phyloP scores from a whole-genome alignment of 305 asterid genomes.

The Fraxinus dipetala region DNA sequence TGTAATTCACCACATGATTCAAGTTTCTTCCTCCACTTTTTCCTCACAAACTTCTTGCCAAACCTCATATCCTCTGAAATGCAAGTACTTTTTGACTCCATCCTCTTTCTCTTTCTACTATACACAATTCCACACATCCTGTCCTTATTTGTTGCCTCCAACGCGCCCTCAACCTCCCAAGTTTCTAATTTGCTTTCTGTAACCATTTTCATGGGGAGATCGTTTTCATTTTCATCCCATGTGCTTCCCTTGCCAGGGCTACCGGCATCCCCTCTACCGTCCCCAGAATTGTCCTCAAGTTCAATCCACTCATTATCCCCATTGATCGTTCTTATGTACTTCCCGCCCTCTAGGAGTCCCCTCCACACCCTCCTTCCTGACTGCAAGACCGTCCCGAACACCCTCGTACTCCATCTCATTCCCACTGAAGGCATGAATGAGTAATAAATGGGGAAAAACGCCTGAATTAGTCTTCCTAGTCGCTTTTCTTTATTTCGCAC shows the following conservation, averaged over 20 bases:
- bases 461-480: conserved; percentile 21
- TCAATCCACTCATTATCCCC: conserved; percentile 30
- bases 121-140: conserved; percentile 49
- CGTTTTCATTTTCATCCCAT: conserved; percentile 15
- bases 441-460: conserved; percentile 28
- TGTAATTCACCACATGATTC: conserved; percentile 12
- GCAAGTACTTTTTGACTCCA: conserved; percentile 1
- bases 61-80: conserved; percentile 33
- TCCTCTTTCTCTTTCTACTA: conserved; percentile 55
- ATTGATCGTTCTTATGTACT: conserved; percentile 28
- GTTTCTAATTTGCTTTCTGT: background rate
- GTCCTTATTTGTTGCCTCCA: conserved; percentile 23
- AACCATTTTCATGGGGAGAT: conserved; percentile 19
- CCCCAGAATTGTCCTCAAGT: conserved; percentile 41
- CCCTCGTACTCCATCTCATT: conserved; percentile 82
- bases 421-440: conserved; percentile 76
- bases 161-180: background rate
- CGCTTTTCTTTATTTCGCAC: conserved; percentile 9
- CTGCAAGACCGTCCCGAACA: conserved; percentile 76
- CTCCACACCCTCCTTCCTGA: conserved; percentile 76
- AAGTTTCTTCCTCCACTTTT: conserved; percentile 43
- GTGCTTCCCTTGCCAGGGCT: conserved; percentile 27
- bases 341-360: conserved; percentile 32
- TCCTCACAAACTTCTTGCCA: conserved; percentile 61
- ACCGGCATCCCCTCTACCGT: conserved; percentile 39